Percentiles rank a stretch among this genome's conserved stretches.
Evolutionary conservation across 257 asterid species (phyloP).

Genomic region (Leptodermis oblonga): DNA sequence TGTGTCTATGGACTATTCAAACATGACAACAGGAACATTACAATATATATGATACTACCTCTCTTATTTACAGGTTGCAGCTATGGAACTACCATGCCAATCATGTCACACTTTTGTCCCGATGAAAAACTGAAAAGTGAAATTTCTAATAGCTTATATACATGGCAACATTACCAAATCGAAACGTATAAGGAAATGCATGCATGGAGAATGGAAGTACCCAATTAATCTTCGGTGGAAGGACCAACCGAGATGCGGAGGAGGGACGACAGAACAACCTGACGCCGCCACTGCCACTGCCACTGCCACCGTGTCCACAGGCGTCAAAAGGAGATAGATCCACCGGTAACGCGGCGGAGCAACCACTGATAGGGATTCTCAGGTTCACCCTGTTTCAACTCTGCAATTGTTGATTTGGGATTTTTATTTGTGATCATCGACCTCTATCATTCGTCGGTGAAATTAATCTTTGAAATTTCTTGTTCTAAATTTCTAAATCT

Average conservation of each 20-base stretch:
- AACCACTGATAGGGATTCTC: slow-evolving; percentile 3
- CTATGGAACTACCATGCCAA: slow-evolving; percentile 8
- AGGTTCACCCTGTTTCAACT: background rate
- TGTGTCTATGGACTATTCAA: no score
- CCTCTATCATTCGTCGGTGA: background rate
- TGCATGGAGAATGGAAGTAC: background rate
- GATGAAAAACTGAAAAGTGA: background rate
- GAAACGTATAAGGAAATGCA: background rate
- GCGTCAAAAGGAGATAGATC: slow-evolving; percentile 12
- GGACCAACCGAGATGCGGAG: no score
- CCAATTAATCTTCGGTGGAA: no score
- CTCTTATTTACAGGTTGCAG: slow-evolving; percentile 19
- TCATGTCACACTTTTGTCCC: background rate
- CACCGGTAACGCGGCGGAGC: slow-evolving; percentile 15
- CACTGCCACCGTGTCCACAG: slow-evolving; percentile 15
- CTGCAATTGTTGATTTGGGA: background rate
- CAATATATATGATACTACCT: slow-evolving; percentile 16
- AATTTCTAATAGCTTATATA: background rate
- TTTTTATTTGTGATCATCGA: slow-evolving; percentile 7
- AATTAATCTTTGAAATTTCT: background rate
- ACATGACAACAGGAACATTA: no score
- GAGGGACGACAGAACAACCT: slow-evolving; percentile 12
- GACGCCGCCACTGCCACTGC: no score
- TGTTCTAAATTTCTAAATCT: no score
- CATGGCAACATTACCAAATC: background rate